phyloP scores from a whole-genome alignment of 1,284 basidiomycete genomes.

The Heterobasidion irregulare region DNA sequence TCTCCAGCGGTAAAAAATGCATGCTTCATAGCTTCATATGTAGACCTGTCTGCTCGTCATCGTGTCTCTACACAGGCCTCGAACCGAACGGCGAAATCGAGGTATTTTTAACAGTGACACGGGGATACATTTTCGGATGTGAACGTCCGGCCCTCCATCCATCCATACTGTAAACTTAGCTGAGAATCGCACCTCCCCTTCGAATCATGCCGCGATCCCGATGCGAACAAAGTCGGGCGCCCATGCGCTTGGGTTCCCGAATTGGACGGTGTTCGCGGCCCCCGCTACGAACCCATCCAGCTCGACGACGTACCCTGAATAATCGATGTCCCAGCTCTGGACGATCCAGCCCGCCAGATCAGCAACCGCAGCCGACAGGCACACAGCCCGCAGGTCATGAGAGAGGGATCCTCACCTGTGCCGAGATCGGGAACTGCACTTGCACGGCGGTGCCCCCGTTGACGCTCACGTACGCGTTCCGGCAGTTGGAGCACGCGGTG shows the following conservation, averaged over 20 bases:
- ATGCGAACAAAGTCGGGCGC: not conserved
- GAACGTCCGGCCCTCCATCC: too few species aligned
- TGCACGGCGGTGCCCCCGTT: slow-evolving; percentile 34
- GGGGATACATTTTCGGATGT: too few species aligned
- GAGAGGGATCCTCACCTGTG: slow-evolving; percentile 23
- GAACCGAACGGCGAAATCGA: too few species aligned
- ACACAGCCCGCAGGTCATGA: not conserved
- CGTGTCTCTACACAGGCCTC: too few species aligned
- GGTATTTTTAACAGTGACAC: too few species aligned
- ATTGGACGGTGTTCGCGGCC: not conserved
- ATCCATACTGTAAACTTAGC: too few species aligned
- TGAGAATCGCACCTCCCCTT: too few species aligned
- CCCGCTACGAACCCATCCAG: not conserved
- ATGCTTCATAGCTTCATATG: too few species aligned
- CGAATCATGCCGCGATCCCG: not conserved
- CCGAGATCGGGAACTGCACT: slow-evolving; percentile 39
- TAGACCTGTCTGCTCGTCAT: too few species aligned
- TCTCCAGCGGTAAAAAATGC: too few species aligned
- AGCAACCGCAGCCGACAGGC: not conserved
- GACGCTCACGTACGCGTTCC: slow-evolving; percentile 35
- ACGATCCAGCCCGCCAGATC: not conserved
- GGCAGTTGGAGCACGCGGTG: slow-evolving; percentile 38
- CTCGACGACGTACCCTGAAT: not conserved
- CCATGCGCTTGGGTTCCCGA: not conserved
- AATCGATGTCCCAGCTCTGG: not conserved